These are phyloP conservation scores for Colletotrichum chrysophilum DNA, from an alignment of 2,329 filamentous ascomycete genomes.

Conservation along the genomic window DNA sequence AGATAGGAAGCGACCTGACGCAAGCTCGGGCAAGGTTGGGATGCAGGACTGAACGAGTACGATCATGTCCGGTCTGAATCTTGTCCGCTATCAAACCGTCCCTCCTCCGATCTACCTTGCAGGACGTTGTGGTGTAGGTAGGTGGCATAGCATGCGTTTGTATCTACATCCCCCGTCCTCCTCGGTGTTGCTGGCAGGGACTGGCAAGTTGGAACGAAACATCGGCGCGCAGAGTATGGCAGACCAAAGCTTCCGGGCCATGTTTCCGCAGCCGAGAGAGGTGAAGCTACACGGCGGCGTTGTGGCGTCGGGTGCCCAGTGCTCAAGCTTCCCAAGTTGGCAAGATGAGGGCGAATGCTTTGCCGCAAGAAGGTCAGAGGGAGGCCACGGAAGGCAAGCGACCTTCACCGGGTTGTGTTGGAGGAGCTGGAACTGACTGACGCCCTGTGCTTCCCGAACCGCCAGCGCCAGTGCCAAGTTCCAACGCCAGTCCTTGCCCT, in stretches of 20 bases:
- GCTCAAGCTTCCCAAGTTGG: conserved; percentile 13
- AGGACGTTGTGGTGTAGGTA: neutral
- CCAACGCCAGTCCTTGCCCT: neutral
- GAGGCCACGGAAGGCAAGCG: neutral
- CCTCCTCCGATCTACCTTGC: neutral
- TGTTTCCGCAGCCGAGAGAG: neutral
- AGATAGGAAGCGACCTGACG: neutral
- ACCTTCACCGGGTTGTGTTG: neutral
- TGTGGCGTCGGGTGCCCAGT: conserved; percentile 14
- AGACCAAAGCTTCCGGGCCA: neutral
- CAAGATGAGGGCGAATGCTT: neutral
- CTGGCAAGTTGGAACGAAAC: neutral
- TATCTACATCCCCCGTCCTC: neutral
- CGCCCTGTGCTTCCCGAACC: conserved; percentile 10
- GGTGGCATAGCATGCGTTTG: neutral
- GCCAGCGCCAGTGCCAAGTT: neutral
- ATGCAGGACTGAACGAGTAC: neutral
- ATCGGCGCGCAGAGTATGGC: neutral
- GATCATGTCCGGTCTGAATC: neutral
- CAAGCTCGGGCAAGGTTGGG: neutral
- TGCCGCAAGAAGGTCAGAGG: neutral
- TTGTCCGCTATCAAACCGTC: neutral
- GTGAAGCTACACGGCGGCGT: neutral
- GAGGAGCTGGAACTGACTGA: conserved; percentile 10
- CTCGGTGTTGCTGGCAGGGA: neutral